Evolutionary conservation across 495 filamentous ascomycete genomes (phyloP), one percentile per base, ranked within the genome.

Genomic region (Neurospora sp.): DNA sequence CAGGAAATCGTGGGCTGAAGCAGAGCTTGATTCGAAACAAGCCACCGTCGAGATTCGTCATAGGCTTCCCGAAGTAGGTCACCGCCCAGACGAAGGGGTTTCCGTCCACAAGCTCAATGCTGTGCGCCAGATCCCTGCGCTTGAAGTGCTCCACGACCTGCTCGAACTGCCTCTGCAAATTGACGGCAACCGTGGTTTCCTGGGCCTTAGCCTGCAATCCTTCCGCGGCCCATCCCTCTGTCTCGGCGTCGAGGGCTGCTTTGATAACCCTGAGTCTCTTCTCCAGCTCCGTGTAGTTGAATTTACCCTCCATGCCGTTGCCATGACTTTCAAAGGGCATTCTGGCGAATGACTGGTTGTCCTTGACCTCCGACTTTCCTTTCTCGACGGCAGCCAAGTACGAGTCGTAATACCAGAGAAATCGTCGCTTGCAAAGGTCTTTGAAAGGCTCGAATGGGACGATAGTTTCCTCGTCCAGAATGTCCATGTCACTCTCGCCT

Each of bases 371-470:
- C 72, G 80, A 80, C 71, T 89, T 87, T 9, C 87, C 91, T 59
- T 88, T 84, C 14, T 89, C 85, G 69, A 97, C 91, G 8, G 90
- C 86, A 9, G 85, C 81, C 31, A 94, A 82, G 79, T 98, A 99
- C 14, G 90, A 90, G 61, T 96, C 92, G 77, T 93, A 94, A 79
- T 99, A 98, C 96, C 96, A 98, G 18, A 99, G 81, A 80, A 98
- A 98, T 0, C 94, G 90, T 65, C 92, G 89, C 81, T 98, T 99
- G 86, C 90, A 92, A 9, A 96, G 83, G 75, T 99, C 96, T 71
- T 89, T 89, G 84, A 98, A 98, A 0, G 93, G 92, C 72, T 94
- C 90, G 79, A 91, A 93, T 20, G 82, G 80, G 1, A 86, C 79
- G 12, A 80, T 80, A 0, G 82, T 74, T 41, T 89, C 88, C 53